phyloP scores from a whole-genome alignment of 2,329 filamentous ascomycete species.

The Fusarium odoratissimum region DNA sequence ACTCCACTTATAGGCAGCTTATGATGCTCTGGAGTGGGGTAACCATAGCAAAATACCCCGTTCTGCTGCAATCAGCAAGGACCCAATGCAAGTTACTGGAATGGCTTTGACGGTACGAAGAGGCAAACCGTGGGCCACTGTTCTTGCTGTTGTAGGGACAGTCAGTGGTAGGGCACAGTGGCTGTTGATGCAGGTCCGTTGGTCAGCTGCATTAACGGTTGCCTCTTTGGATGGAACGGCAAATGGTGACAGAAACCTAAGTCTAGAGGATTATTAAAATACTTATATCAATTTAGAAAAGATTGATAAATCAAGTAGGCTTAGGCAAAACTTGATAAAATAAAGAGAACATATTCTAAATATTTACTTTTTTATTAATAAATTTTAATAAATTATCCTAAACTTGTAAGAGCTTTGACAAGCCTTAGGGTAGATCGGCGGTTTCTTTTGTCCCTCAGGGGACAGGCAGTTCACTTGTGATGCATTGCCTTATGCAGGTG shows the following conservation, averaged over 20 bases:
- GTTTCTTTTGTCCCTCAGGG: background rate
- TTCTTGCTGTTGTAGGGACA: background rate
- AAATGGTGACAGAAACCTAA: background rate
- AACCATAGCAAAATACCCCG: background rate
- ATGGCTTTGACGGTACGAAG: background rate
- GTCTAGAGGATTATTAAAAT: accelerated
- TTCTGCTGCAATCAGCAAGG: background rate
- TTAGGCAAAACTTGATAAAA: accelerated
- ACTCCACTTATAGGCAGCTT: background rate
- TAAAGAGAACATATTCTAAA: too few species aligned
- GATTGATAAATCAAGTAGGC: too few species aligned
- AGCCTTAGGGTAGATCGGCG: accelerated
- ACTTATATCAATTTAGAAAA: accelerated
- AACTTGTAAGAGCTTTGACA: too few species aligned
- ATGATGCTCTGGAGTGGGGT: background rate
- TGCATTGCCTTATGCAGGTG: slow-evolving; percentile 4
- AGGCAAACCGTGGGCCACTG: background rate
- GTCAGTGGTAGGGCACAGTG: background rate
- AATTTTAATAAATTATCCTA: accelerated
- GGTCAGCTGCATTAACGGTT: background rate
- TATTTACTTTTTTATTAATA: accelerated
- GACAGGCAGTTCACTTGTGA: background rate
- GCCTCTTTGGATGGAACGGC: background rate
- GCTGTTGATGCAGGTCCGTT: background rate
- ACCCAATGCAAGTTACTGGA: background rate